phyloP scores from a whole-genome alignment of 2,329 filamentous ascomycete species.

The Pleoardoris graminearum region DNA sequence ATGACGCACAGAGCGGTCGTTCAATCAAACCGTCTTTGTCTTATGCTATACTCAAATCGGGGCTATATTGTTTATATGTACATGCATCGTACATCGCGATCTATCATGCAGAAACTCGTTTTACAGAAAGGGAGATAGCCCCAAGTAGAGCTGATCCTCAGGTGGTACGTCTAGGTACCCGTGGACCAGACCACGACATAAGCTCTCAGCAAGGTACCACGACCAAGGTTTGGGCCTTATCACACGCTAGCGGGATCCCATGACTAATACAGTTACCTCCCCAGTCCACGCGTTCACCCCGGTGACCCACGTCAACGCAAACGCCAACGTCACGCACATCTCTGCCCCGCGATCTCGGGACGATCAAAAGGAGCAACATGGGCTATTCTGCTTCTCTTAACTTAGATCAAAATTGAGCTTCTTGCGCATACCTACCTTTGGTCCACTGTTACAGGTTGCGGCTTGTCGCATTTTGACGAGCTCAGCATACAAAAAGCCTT shows the following conservation, averaged over 20 bases:
- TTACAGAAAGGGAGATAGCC: too few relatives aligned
- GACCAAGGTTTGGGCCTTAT: too few relatives aligned
- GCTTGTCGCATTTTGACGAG: too few relatives aligned
- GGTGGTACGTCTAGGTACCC: too few relatives aligned
- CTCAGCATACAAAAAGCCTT: too few relatives aligned
- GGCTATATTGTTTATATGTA: not conserved
- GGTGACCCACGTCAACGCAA: not conserved
- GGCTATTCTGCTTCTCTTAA: not conserved
- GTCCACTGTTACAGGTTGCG: not conserved
- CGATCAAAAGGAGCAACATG: not conserved
- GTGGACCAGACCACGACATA: too few relatives aligned
- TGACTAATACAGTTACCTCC: slow-evolving; percentile 6
- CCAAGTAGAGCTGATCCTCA: too few relatives aligned
- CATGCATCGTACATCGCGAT: too few relatives aligned
- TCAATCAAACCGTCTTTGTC: not conserved
- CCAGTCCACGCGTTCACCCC: not conserved
- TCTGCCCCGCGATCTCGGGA: not conserved
- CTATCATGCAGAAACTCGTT: too few relatives aligned
- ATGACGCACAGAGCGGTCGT: not conserved
- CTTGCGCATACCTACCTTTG: not conserved
- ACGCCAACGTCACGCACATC: not conserved
- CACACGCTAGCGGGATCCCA: not conserved
- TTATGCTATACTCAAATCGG: not conserved
- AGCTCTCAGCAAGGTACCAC: too few relatives aligned
- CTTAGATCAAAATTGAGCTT: not conserved